phyloP scores from a whole-genome alignment of 148 eudicot genomes.

The Arctostaphylos glauca region DNA sequence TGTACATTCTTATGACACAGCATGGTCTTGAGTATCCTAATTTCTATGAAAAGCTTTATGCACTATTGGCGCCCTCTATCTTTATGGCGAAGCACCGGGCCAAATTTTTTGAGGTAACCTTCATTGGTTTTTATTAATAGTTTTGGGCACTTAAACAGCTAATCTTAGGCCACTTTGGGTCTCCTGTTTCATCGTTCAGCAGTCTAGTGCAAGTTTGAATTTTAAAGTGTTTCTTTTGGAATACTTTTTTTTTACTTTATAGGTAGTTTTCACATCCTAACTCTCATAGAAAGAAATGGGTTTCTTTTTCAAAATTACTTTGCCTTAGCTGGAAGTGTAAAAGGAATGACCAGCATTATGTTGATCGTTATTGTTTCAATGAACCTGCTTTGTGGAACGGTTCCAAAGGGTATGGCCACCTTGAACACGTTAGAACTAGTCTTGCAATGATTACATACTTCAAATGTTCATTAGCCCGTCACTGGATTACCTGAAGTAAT shows the following conservation, averaged over 20 bases:
- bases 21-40: constrained; percentile 82
- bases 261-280: not conserved
- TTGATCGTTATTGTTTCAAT: not conserved
- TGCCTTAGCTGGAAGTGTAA: not conserved
- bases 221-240: not conserved
- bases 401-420: not conserved
- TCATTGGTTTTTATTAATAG: not conserved
- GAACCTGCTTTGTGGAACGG: not conserved
- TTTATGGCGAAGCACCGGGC: constrained; percentile 94
- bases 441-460: not conserved
- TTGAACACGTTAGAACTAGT: not conserved
- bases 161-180: not conserved
- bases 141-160: not conserved
- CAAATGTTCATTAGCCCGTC: not conserved
- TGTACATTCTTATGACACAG: constrained; percentile 83
- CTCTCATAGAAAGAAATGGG: not conserved
- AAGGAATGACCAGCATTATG: not conserved
- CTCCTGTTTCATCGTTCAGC: not conserved
- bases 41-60: constrained; percentile 90
- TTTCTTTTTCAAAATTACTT: not conserved
- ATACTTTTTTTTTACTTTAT: not conserved
- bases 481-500: not conserved
- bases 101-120: constrained; percentile 79
- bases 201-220: not conserved
- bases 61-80: constrained; percentile 72